Percentiles rank a stretch among this genome's conserved stretches.
Conservation (phyloP, 2,329 filamentous ascomycete genomes). For the Paecilomyces formosus region DNA sequence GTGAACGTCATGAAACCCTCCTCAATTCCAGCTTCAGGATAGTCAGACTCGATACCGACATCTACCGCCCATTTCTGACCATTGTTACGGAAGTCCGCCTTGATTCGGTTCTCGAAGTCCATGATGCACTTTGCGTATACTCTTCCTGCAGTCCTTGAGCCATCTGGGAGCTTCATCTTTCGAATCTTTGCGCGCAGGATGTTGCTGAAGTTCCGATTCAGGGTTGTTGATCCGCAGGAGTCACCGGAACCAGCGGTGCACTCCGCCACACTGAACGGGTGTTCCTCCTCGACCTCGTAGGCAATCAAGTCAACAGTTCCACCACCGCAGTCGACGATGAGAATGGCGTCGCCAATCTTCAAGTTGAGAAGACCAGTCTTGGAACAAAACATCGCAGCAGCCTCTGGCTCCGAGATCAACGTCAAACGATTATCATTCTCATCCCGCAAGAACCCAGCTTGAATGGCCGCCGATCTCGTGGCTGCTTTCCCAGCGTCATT, state of each 20-base stretch:
- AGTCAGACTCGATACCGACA: slow-evolving; percentile 96
- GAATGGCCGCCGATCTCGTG: slow-evolving; percentile 89
- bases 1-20: slow-evolving; percentile 99
- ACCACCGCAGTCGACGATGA: slow-evolving; percentile 97
- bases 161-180: slow-evolving; percentile 98
- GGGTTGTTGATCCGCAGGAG: slow-evolving; percentile 93
- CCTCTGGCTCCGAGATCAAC: slow-evolving; percentile 91
- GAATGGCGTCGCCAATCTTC: slow-evolving; percentile 95
- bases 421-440: slow-evolving; percentile 97
- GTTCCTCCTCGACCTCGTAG: slow-evolving; percentile 97
- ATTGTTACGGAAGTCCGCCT: slow-evolving; percentile 98
- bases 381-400: slow-evolving; percentile 93
- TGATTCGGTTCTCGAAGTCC: slow-evolving; percentile 99
- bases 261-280: slow-evolving; percentile 92
- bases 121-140: slow-evolving; percentile 99
- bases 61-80: slow-evolving; percentile 99
- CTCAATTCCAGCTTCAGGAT: slow-evolving; percentile 94
- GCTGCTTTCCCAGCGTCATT: slow-evolving; percentile 98
- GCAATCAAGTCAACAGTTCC: slow-evolving; percentile 98
- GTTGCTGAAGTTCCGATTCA: slow-evolving; percentile 98
- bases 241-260: slow-evolving; percentile 96
- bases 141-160: slow-evolving; percentile 92
- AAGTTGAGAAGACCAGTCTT: slow-evolving; percentile 94
- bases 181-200: slow-evolving; percentile 95
- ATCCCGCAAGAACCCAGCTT: slow-evolving; percentile 91